These are phyloP conservation scores for Mucor circinelloides DNA, from an alignment of 371 early-diverging fungal species.

Conservation along the genomic window DNA sequence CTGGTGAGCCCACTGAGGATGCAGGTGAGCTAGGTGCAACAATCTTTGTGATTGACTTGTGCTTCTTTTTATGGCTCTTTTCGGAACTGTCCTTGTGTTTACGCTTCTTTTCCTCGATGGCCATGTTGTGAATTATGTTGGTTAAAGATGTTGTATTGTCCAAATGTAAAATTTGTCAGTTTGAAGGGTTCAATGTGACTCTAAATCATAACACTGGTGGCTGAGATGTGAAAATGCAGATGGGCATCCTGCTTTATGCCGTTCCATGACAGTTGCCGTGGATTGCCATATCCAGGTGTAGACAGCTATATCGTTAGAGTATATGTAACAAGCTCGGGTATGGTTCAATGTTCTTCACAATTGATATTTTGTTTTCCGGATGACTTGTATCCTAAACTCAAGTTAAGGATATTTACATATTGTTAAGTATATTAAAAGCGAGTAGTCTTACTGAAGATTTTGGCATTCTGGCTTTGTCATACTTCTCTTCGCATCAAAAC, in stretches of 20 bases:
- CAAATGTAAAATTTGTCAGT: not conserved
- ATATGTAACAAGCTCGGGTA: not conserved
- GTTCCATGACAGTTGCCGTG: not conserved
- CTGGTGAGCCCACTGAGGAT: slow-evolving; percentile 8
- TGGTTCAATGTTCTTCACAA: not conserved
- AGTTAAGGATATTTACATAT: too few species aligned
- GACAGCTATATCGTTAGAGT: not conserved
- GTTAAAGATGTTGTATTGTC: not conserved
- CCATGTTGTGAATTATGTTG: slow-evolving; percentile 7
- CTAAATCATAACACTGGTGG: not conserved
- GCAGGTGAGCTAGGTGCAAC: slow-evolving; percentile 15
- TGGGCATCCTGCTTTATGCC: not conserved
- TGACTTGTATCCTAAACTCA: not conserved
- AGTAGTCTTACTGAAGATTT: too few species aligned
- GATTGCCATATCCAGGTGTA: not conserved
- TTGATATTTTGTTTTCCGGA: not conserved
- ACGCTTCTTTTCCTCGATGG: slow-evolving; percentile 43
- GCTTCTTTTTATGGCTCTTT: slow-evolving; percentile 38
- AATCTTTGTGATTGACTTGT: slow-evolving; percentile 28
- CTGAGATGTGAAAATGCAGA: not conserved
- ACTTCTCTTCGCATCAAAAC: too few species aligned
- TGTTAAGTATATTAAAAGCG: too few species aligned
- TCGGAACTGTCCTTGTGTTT: slow-evolving; percentile 43
- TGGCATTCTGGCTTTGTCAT: too few species aligned
- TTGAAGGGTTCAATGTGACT: not conserved